A percentile compares a stretch with the other conserved stretches of the same genome.
Evolutionary conservation across 2,329 filamentous ascomycete genomes (phyloP).

Genomic region (Neoascochyta sp.): DNA sequence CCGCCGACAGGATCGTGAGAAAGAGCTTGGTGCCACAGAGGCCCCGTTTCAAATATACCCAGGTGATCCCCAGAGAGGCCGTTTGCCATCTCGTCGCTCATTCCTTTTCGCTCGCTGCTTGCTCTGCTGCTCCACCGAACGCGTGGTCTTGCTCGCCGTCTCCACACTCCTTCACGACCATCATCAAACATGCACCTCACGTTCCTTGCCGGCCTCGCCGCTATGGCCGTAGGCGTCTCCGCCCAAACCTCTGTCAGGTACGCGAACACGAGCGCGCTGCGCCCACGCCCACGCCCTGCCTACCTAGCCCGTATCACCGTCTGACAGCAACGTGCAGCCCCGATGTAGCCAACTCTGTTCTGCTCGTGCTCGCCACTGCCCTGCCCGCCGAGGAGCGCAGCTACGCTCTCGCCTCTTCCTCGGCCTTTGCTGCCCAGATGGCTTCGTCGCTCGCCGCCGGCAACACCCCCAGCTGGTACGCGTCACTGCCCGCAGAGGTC

Average conservation of each 20-base stretch:
- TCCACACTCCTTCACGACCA: conserved; percentile 26
- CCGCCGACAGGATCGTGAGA: too few relatives aligned
- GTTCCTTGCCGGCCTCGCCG: conserved; percentile 23
- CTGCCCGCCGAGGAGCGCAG: conserved; percentile 42
- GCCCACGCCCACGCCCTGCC: too few relatives aligned
- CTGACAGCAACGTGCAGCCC: conserved; percentile 15
- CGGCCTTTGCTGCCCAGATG: conserved; percentile 42
- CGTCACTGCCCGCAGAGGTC: conserved; percentile 44
- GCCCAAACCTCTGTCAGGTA: conserved; percentile 26
- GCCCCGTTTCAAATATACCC: conserved; percentile 27
- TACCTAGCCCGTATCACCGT: too few relatives aligned
- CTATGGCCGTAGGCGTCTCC: conserved; percentile 26
- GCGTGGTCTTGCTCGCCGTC: conserved; percentile 8
- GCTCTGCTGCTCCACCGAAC: conserved; percentile 11
- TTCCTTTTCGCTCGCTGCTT: conserved; percentile 18
- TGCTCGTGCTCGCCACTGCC: conserved; percentile 44
- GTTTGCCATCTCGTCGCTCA: conserved; percentile 16
- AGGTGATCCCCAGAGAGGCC: conserved; percentile 12
- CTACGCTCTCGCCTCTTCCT: conserved; percentile 42
- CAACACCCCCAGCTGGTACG: conserved; percentile 45
- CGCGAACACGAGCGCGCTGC: too few relatives aligned
- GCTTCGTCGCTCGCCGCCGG: conserved; percentile 44
- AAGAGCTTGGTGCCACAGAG: too few relatives aligned
- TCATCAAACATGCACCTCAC: conserved; percentile 31
- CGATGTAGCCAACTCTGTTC: conserved; percentile 36